phyloP scores from a whole-genome alignment of 225 moss, liverwort and hornwort species.

The Pseudoscleropodium purum region DNA sequence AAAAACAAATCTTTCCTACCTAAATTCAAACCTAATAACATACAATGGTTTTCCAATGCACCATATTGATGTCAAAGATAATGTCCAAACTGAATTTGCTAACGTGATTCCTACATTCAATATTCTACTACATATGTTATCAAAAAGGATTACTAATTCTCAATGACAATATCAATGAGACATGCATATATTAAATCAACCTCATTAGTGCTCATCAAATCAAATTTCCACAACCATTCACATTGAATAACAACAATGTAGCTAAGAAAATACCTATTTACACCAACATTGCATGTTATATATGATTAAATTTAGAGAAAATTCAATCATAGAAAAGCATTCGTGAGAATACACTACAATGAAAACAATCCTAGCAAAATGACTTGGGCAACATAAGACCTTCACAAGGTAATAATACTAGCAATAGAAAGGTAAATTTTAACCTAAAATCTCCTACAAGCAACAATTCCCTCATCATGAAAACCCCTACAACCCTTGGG shows the following conservation, averaged over 20 bases:
- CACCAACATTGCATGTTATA: accelerated
- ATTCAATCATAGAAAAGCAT: neutral
- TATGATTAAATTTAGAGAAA: neutral
- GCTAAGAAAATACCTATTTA: neutral
- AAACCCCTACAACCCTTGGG: too few relatives aligned
- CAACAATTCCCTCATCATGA: neutral
- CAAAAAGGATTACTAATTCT: neutral
- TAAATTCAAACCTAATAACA: neutral
- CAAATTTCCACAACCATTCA: neutral
- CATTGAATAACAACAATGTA: neutral
- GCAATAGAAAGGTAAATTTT: too few relatives aligned
- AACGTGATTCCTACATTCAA: neutral
- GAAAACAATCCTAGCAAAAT: neutral
- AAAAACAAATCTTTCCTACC: neutral
- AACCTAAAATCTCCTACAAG: neutral
- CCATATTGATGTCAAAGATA: neutral
- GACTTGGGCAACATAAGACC: neutral
- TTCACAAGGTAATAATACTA: neutral
- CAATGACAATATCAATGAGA: neutral
- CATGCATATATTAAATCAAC: neutral
- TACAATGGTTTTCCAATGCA: neutral
- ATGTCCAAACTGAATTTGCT: neutral
- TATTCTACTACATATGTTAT: neutral
- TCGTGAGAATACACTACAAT: accelerated
- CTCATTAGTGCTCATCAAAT: neutral